Evolutionary conservation across 2,329 filamentous ascomycete species (phyloP).

Genomic region (Ceratocystis colombiana): DNA sequence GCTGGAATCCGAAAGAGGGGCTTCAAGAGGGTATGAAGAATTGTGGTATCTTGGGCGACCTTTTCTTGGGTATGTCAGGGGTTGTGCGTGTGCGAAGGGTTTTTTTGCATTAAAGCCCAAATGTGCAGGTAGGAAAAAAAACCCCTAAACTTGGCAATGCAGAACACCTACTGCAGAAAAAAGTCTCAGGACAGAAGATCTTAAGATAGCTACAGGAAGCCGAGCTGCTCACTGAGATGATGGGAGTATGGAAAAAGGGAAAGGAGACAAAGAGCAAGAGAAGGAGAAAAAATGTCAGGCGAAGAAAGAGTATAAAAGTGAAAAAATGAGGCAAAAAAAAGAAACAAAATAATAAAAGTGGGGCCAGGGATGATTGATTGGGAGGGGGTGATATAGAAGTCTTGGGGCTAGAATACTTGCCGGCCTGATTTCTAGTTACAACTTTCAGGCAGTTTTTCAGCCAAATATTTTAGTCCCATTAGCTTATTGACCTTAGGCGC

Average conservation of each 20-base stretch:
- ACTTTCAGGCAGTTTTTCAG: no score
- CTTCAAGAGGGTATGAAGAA: background rate
- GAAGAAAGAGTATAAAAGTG: background rate
- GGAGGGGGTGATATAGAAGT: no score
- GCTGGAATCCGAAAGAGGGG: background rate
- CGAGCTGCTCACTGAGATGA: background rate
- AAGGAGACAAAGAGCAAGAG: conserved; percentile 4
- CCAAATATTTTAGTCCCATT: no score
- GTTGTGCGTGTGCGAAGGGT: background rate
- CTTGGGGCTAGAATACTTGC: no score
- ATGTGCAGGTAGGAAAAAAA: background rate
- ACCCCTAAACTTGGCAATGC: background rate
- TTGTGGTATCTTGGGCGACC: no score
- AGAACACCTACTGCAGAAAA: no score
- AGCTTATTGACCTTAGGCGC: no score
- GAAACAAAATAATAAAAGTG: background rate
- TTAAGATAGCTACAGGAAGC: background rate
- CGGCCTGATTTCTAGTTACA: no score
- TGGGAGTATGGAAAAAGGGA: background rate
- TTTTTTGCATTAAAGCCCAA: background rate
- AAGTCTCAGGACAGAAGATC: no score
- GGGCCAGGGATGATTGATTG: background rate
- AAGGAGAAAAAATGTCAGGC: background rate
- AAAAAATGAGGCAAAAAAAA: background rate
- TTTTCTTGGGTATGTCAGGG: background rate